Base-by-base conservation (phyloP, 2,329 filamentous ascomycete species). In the Zasmidium angulare region DNA sequence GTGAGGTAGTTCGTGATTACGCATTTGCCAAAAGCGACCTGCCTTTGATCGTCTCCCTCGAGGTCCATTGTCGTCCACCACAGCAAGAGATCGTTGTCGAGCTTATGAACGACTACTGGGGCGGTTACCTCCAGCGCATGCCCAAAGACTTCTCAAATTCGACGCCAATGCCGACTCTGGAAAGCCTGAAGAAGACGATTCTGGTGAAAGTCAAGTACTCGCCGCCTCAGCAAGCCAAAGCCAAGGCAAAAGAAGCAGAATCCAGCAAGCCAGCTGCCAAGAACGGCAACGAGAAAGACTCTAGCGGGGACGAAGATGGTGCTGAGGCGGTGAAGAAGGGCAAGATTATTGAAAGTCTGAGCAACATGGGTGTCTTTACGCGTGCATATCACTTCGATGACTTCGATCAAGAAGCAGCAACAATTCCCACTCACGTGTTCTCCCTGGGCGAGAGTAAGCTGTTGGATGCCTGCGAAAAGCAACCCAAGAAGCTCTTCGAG, bases 61-160 rank as follows among this genome's bases (percentile, higher is more conserved):
- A 99, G 75, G 90, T 98, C 0, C 93, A 98, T 74, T 89, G 91
- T 14, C 85, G 88, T 61, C 78, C 83, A 1, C 86, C 90, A 55
- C 93, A 98, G 74, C 95, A 99, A 74, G 86, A 91, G 64, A 83
- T 89, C 53, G 58, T 98, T 90, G 93, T 96, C 11, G 84, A 90
- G 57, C 96, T 98, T 63, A 97, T 99, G 89, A 87, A 87, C 65
- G 86, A 96, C 66, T 89, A 90, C 64, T 99, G 93, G 92, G 84
- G 83, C 46, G 87, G 84, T 0, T 77, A 89, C 68, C 80, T 98
- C 4, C 80, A 97, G 11, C 87, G 91, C 77, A 40, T 81, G 77
- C 79, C 67, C 9, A 61, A 64, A 17, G 66, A 64, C 22, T 68
- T 68, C 23, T 85, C 71, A 79, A 86, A 79, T 9, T 67, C 74